These are phyloP conservation scores for Oxytropis ochrocephala DNA, from an alignment of 306 rosid genomes.

Conservation along the genomic window DNA sequence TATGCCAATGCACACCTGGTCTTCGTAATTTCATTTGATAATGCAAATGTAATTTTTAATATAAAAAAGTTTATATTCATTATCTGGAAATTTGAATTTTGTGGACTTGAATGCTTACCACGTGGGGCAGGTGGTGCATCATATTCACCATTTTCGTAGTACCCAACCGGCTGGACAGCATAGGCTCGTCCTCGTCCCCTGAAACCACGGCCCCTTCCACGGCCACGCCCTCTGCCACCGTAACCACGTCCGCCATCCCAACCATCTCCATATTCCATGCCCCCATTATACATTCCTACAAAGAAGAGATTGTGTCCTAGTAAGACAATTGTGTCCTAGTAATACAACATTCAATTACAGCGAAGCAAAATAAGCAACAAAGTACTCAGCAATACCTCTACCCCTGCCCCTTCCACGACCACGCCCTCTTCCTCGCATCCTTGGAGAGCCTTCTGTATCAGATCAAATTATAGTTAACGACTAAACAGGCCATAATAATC, in stretches of 20 bases:
- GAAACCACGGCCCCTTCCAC: constrained; percentile 47
- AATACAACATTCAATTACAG: not conserved
- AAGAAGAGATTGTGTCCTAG: not conserved
- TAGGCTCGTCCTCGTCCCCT: constrained; percentile 61
- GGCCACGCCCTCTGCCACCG: constrained; percentile 76
- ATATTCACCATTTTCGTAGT: constrained; percentile 58
- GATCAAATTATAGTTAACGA: constrained; percentile 10
- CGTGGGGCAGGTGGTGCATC: constrained; percentile 56
- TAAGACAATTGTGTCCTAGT: not conserved
- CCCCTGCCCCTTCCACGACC: constrained; percentile 78
- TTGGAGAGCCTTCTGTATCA: constrained; percentile 60
- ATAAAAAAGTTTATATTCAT: not conserved
- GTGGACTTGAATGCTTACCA: constrained; percentile 38
- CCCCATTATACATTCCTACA: constrained; percentile 63
- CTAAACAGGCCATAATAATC: not conserved
- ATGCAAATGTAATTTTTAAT: not conserved
- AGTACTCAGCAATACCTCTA: constrained; percentile 42
- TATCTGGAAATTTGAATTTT: not conserved
- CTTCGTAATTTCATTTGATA: not conserved
- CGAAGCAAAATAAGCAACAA: not conserved
- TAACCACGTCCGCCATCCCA: constrained; percentile 73
- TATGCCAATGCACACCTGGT: not conserved
- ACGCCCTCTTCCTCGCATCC: constrained; percentile 48
- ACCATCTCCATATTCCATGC: constrained; percentile 64
- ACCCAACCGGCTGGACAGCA: constrained; percentile 45